These are phyloP conservation scores for Cordia subcordata DNA, from an alignment of 257 asterid genomes.

Conservation along the genomic window DNA sequence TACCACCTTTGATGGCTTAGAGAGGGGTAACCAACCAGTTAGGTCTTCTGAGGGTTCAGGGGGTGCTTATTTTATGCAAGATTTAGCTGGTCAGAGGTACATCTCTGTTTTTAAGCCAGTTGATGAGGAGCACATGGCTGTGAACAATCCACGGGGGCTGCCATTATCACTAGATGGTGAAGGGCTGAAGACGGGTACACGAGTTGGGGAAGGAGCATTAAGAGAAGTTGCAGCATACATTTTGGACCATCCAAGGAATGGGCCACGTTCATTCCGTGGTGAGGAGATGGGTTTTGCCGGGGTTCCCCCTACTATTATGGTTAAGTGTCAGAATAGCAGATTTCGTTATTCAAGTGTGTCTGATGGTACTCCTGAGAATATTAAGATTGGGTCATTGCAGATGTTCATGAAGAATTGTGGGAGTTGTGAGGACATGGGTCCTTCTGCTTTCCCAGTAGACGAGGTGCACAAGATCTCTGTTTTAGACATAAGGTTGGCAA, in stretches of 20 bases:
- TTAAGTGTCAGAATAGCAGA: slow-evolving; percentile 43
- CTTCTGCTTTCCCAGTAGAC: slow-evolving; percentile 53
- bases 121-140: slow-evolving; percentile 84
- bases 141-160: slow-evolving; percentile 61
- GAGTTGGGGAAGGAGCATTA: slow-evolving; percentile 75
- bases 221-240: slow-evolving; percentile 80
- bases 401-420: slow-evolving; percentile 68
- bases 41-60: slow-evolving; percentile 70
- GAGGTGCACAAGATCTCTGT: slow-evolving; percentile 76
- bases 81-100: slow-evolving; percentile 45
- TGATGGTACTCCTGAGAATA: slow-evolving; percentile 11
- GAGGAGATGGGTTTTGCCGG: slow-evolving; percentile 68
- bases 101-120: slow-evolving; percentile 64
- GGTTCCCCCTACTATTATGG: slow-evolving; percentile 67
- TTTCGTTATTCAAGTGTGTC: slow-evolving; percentile 43
- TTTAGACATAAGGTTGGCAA: slow-evolving; percentile 70
- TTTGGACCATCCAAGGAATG: slow-evolving; percentile 58
- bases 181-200: slow-evolving; percentile 75
- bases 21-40: slow-evolving; percentile 45
- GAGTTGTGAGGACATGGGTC: slow-evolving; percentile 82
- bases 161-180: slow-evolving; percentile 60
- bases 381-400: slow-evolving; percentile 71
- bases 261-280: slow-evolving; percentile 26
- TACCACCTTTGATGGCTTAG: slow-evolving; percentile 49
- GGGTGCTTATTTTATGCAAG: slow-evolving; percentile 75